Conservation (phyloP, 139 green algal species). For the Coccomyxa sp. region DNA sequence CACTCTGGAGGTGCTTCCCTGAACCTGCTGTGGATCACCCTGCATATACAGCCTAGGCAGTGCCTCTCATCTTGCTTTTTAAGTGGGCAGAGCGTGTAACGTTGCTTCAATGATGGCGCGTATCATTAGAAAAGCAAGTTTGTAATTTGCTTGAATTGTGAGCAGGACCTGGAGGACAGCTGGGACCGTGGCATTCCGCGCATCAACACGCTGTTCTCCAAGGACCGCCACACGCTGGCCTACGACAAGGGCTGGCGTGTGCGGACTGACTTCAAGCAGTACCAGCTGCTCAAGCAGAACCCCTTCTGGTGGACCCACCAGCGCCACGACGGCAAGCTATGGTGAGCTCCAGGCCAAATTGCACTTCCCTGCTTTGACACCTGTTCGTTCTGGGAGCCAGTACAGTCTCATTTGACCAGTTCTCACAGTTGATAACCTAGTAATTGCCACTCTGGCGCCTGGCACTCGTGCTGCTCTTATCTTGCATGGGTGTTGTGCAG, state of each 20-base stretch:
- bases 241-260: constrained; percentile 99
- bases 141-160: neutral
- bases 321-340: constrained; percentile 99
- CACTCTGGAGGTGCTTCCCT: constrained; percentile 62
- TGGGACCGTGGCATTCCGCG: constrained; percentile 98
- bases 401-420: no score
- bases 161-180: constrained; percentile 86
- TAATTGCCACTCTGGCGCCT: no score
- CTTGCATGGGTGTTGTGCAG: neutral
- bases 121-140: neutral
- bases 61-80: neutral
- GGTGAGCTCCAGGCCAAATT: constrained; percentile 16
- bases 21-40: no score
- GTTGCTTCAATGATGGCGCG: neutral
- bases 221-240: constrained; percentile 96
- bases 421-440: no score
- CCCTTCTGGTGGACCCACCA: constrained; percentile 99
- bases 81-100: neutral
- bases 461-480: no score
- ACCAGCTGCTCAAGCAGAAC: constrained; percentile 80
- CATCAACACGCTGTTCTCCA: constrained; percentile 99
- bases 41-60: neutral
- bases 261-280: constrained; percentile 96
- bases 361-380: no score
- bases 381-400: no score